These are phyloP conservation scores for Pythium plurisporium DNA, from an alignment of 352 stramenopile genomes.

Conservation along the genomic window DNA sequence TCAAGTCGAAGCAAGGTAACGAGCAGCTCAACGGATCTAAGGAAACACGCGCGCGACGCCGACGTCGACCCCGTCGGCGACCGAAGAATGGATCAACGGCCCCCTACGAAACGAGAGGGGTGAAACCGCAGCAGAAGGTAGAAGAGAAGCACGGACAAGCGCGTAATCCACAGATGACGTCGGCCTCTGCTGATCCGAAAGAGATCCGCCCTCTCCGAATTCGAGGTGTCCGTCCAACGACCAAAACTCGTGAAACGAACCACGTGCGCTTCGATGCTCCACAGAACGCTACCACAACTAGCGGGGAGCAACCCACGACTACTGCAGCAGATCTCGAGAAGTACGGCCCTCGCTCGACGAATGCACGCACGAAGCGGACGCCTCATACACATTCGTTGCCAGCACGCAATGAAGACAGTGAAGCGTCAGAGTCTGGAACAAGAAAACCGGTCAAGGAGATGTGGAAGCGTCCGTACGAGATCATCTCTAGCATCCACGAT, in stretches of 20 bases:
- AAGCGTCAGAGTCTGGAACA: conserved; percentile 21
- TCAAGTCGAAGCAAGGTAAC: background rate
- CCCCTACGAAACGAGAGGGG: background rate
- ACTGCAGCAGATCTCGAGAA: conserved; percentile 38
- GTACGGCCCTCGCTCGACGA: conserved; percentile 41
- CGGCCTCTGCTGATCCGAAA: background rate
- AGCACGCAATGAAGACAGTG: background rate
- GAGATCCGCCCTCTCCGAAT: conserved; percentile 26
- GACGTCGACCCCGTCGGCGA: conserved; percentile 18
- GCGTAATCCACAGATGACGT: background rate
- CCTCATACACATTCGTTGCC: background rate
- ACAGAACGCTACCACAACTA: background rate
- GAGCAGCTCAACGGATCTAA: background rate
- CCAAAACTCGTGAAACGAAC: background rate
- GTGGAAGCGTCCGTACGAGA: conserved; percentile 80
- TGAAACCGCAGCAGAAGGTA: background rate
- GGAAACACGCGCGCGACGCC: conserved; percentile 12
- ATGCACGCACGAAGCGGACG: background rate
- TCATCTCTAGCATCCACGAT: conserved; percentile 55
- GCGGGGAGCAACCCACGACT: background rate
- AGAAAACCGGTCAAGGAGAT: conserved; percentile 41
- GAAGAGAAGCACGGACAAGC: background rate
- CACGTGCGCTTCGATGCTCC: conserved; percentile 25
- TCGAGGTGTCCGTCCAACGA: conserved; percentile 10
- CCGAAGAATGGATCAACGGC: conserved; percentile 9